Conservation (phyloP, 495 filamentous ascomycete species). For the Astrothelium subdiscretum region DNA sequence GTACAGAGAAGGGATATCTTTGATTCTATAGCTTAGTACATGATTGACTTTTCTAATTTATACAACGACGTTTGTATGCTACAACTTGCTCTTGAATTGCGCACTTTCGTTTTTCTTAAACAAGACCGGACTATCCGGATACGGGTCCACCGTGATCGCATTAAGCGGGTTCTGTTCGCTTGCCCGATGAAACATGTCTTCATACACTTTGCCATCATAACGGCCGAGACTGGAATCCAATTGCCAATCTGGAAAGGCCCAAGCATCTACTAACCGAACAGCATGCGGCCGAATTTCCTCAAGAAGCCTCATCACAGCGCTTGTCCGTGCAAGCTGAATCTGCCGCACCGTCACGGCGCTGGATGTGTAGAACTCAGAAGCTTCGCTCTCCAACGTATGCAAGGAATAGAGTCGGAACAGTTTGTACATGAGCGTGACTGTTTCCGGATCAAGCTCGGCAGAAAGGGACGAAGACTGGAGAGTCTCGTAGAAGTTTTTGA, state of each 20-base stretch:
- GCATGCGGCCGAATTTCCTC: slow-evolving; percentile 58
- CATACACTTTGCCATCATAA: slow-evolving; percentile 56
- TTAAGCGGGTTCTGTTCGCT: slow-evolving; percentile 58
- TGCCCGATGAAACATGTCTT: slow-evolving; percentile 55
- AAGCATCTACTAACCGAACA: slow-evolving; percentile 52
- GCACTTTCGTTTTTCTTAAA: slow-evolving; percentile 42
- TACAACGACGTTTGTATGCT: background rate
- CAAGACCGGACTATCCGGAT: slow-evolving; percentile 47
- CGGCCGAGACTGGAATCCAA: slow-evolving; percentile 53
- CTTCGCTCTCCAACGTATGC: slow-evolving; percentile 53
- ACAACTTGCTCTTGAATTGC: slow-evolving; percentile 37
- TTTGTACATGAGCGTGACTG: slow-evolving; percentile 41
- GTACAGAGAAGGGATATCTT: background rate
- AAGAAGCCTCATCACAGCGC: slow-evolving; percentile 50
- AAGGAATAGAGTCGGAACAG: slow-evolving; percentile 57
- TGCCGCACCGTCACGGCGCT: slow-evolving; percentile 52
- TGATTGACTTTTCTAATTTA: background rate
- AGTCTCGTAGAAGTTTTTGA: slow-evolving; percentile 62
- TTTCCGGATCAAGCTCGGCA: slow-evolving; percentile 40
- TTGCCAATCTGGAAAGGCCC: slow-evolving; percentile 60
- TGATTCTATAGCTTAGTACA: background rate
- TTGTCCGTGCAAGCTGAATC: slow-evolving; percentile 49
- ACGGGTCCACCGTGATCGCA: slow-evolving; percentile 52
- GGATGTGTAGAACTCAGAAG: slow-evolving; percentile 54
- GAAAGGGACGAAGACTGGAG: slow-evolving; percentile 38